A percentile compares a stretch with the other conserved stretches of the same genome.
phyloP scores from a whole-genome alignment of 257 asterid species.

The Scutellaria minor region DNA sequence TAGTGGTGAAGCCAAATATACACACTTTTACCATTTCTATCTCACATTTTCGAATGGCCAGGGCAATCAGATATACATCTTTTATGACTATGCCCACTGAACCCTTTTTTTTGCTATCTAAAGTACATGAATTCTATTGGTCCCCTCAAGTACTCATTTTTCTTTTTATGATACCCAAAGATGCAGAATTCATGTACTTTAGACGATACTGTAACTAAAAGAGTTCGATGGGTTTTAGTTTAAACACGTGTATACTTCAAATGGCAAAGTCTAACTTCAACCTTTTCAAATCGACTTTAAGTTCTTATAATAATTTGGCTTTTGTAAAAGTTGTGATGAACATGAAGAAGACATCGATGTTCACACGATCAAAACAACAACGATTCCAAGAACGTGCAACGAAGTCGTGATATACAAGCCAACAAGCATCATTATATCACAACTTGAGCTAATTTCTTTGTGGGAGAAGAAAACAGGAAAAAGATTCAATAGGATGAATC shows the following conservation, averaged over 20 bases:
- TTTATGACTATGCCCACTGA: no score
- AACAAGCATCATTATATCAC: slow-evolving; percentile 39
- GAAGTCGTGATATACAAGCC: slow-evolving; percentile 49
- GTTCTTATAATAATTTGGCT: background rate
- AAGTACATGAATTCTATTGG: background rate
- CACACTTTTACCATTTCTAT: background rate
- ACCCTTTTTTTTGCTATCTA: background rate
- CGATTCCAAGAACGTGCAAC: slow-evolving; percentile 50
- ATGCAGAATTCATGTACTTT: background rate
- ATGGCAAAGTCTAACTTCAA: background rate
- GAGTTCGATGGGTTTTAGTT: background rate
- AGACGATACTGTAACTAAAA: background rate
- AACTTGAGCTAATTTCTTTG: slow-evolving; percentile 51
- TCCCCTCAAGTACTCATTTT: background rate
- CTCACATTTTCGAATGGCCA: no score
- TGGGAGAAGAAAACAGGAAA: slow-evolving; percentile 54
- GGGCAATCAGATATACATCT: no score
- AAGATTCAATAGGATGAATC: slow-evolving; percentile 39
- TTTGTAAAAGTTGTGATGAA: slow-evolving; percentile 44
- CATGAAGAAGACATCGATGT: slow-evolving; percentile 52
- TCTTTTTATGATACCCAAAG: background rate
- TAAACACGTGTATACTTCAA: background rate
- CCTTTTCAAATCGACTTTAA: background rate
- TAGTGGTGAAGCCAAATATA: slow-evolving; percentile 54
- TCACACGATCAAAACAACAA: slow-evolving; percentile 52